These are phyloP conservation scores for Starmerella kuoi DNA, from an alignment of 805 yeast species.

Conservation along the genomic window DNA sequence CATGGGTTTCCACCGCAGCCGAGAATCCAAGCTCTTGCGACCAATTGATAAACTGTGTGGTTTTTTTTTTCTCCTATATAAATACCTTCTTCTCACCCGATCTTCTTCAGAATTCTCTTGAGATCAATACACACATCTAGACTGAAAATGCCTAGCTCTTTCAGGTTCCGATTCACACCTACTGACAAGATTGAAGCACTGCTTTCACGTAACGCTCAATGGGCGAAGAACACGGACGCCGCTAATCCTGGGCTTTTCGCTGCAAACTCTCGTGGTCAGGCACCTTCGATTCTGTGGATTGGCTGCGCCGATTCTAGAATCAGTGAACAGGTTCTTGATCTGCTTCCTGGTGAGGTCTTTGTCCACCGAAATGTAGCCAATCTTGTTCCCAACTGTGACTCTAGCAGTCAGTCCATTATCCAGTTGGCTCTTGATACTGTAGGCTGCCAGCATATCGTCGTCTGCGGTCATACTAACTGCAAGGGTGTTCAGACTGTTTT, in stretches of 20 bases:
- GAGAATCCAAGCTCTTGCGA: too few species aligned
- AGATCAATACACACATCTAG: too few species aligned
- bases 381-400: constrained; percentile 52
- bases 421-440: constrained; percentile 81
- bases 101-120: too few species aligned
- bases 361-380: constrained; percentile 84
- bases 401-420: constrained; percentile 61
- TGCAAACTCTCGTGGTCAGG: constrained; percentile 64
- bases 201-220: constrained; percentile 33
- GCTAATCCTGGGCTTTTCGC: constrained; percentile 49
- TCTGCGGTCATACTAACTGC: constrained; percentile 92
- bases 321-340: constrained; percentile 61
- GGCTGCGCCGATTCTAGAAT: constrained; percentile 91
- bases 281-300: constrained; percentile 89
- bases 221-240: constrained; percentile 37
- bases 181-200: constrained; percentile 29
- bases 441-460: constrained; percentile 65
- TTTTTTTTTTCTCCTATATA: too few species aligned
- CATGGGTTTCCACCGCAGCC: too few species aligned
- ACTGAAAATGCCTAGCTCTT: constrained; percentile 14
- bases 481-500: constrained; percentile 83
- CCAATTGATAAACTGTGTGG: too few species aligned
- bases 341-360: constrained; percentile 86
- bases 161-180: constrained; percentile 26
- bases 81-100: too few species aligned